phyloP scores from a whole-genome alignment of 352 stramenopile species.

The Globisporangium alternatum region DNA sequence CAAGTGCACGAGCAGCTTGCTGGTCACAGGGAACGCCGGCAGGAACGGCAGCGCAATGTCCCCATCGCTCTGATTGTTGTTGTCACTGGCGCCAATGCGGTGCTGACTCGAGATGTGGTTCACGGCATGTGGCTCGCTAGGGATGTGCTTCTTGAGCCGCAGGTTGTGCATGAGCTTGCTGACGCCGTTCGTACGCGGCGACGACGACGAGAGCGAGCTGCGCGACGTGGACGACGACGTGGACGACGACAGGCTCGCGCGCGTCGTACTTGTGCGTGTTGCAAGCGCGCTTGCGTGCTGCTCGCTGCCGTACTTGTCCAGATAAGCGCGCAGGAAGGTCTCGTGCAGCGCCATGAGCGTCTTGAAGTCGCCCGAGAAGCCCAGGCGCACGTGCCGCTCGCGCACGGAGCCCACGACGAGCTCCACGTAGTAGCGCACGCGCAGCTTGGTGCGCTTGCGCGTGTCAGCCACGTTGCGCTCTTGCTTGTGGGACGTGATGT shows the following conservation, averaged over 20 bases:
- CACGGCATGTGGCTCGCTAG: conserved; percentile 11
- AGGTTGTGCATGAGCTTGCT: conserved; percentile 25
- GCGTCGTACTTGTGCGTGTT: conserved; percentile 2
- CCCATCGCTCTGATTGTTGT: conserved; percentile 15
- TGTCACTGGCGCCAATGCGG: neutral
- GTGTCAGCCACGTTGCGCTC: conserved; percentile 46
- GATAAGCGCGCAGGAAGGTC: conserved; percentile 37
- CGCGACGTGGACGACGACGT: conserved; percentile 36
- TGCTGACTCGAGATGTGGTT: conserved; percentile 5
- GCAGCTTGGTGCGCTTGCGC: conserved; percentile 42
- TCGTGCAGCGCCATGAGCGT: conserved; percentile 50
- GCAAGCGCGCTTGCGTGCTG: neutral
- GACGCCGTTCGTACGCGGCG: conserved; percentile 15
- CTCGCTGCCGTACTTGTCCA: conserved; percentile 30
- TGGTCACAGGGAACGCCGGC: conserved; percentile 35
- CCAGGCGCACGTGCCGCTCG: conserved; percentile 50
- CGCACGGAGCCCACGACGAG: conserved; percentile 50
- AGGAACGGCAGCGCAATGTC: conserved; percentile 28
- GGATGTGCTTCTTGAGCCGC: conserved; percentile 24
- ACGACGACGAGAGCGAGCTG: conserved; percentile 37
- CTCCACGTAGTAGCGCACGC: conserved; percentile 73
- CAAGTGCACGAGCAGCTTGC: conserved; percentile 48
- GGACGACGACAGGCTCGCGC: conserved; percentile 43
- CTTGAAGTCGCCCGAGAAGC: conserved; percentile 66
- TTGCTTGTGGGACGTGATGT: conserved; percentile 69